Conservation (phyloP, 208 protist species). For the Balamuthia mandrillaris region DNA sequence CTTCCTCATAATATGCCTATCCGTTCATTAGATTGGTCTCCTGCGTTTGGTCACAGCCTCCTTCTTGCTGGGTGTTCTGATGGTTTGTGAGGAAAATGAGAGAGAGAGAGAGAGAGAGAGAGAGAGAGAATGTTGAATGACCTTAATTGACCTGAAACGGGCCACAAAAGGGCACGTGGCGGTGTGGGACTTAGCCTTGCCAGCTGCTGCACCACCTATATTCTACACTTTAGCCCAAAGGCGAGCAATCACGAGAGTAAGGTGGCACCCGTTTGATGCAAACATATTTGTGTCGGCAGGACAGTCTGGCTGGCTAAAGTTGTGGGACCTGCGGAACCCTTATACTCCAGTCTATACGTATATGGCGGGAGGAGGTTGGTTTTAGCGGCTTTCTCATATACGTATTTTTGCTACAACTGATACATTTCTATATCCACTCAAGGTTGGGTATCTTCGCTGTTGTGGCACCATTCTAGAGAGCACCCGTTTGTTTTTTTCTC, state of each 20-base stretch:
- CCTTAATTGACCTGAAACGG: neutral
- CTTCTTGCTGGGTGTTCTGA: constrained; percentile 23
- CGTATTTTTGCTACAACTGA: neutral
- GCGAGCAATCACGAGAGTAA: neutral
- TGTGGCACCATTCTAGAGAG: too few relatives aligned
- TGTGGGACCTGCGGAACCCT: constrained; percentile 4
- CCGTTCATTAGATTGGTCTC: too few relatives aligned
- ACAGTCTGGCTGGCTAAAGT: constrained; percentile 15
- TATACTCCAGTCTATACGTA: constrained; percentile 14
- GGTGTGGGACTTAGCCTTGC: neutral
- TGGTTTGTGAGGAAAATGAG: neutral
- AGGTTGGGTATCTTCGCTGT: too few relatives aligned
- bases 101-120: too few relatives aligned
- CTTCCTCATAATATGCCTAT: too few relatives aligned
- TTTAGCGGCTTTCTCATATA: neutral
- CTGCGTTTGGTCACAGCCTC: neutral
- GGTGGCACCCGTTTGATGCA: neutral
- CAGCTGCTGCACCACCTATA: neutral
- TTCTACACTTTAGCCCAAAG: neutral
- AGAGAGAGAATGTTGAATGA: neutral
- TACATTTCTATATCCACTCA: too few relatives aligned
- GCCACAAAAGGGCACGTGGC: neutral
- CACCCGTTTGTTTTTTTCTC: too few relatives aligned
- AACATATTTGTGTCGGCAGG: constrained; percentile 7
- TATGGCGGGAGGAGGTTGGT: constrained; percentile 12